These are phyloP conservation scores for Botrytis deweyae DNA, from an alignment of 2,329 filamentous ascomycete genomes.

Conservation along the genomic window DNA sequence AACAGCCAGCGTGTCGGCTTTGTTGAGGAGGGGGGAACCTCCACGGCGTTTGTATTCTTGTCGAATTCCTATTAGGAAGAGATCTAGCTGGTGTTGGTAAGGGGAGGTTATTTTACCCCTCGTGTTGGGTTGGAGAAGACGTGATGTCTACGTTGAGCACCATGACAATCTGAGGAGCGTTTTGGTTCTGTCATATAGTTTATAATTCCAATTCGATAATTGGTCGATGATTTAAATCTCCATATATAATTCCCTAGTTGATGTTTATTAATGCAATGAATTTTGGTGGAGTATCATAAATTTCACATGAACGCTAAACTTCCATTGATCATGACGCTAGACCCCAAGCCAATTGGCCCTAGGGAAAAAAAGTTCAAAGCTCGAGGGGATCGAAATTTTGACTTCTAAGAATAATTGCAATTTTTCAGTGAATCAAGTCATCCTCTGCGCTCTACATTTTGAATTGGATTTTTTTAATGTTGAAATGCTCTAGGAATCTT, in stretches of 20 bases:
- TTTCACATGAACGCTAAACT: constrained; percentile 11
- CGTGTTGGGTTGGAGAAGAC: not conserved
- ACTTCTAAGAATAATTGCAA: not conserved
- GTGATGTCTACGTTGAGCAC: not conserved
- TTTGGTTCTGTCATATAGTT: not conserved
- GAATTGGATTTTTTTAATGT: constrained; percentile 36
- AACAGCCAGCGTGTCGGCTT: too few species aligned
- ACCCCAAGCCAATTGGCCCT: constrained; percentile 10
- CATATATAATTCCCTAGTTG: not conserved
- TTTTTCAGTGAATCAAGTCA: not conserved
- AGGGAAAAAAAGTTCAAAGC: constrained; percentile 13
- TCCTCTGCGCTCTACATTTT: not conserved
- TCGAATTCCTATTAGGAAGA: not conserved
- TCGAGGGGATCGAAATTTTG: not conserved
- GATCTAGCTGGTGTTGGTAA: not conserved
- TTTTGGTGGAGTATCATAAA: constrained; percentile 9
- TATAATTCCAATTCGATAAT: not conserved
- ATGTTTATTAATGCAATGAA: constrained; percentile 3
- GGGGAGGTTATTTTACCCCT: not conserved
- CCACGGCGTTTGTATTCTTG: not conserved
- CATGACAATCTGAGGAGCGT: not conserved
- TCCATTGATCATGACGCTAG: constrained; percentile 9
- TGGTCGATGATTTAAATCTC: not conserved
- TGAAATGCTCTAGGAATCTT: constrained; percentile 14
- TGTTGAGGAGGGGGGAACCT: not conserved